These are phyloP conservation scores for Trichosanthes cucumerina DNA, from an alignment of 306 rosid genomes.

Conservation along the genomic window DNA sequence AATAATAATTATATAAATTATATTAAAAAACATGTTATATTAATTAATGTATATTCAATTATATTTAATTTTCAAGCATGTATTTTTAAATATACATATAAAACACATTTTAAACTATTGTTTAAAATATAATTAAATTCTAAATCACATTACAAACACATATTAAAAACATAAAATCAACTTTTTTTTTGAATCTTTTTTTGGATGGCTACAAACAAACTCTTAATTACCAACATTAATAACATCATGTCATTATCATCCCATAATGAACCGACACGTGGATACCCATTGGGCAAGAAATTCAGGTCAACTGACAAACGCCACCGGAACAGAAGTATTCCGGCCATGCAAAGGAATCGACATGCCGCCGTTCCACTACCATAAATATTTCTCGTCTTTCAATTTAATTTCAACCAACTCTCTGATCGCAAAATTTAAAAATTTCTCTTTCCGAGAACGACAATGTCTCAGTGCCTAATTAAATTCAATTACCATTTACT, in stretches of 20 bases:
- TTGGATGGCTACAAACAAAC: too few relatives aligned
- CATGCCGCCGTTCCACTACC: not conserved
- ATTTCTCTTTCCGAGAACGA: not conserved
- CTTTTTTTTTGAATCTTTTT: too few relatives aligned
- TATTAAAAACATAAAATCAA: too few relatives aligned
- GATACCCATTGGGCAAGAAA: not conserved
- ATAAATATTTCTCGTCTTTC: slow-evolving; percentile 8
- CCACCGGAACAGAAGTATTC: not conserved
- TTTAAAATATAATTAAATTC: too few relatives aligned
- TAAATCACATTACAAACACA: too few relatives aligned
- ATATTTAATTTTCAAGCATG: too few relatives aligned
- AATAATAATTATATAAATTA: too few relatives aligned
- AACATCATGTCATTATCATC: not conserved
- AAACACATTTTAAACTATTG: too few relatives aligned
- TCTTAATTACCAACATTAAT: too few relatives aligned
- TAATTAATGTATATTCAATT: too few relatives aligned
- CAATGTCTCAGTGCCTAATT: not conserved
- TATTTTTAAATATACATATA: too few relatives aligned
- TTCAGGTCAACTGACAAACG: not conserved
- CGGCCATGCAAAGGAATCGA: not conserved
- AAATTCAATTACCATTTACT: not conserved
- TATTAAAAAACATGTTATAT: too few relatives aligned
- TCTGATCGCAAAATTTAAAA: not conserved
- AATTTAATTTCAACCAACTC: not conserved
- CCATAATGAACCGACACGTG: not conserved